phyloP scores from a whole-genome alignment of 305 asterid species.

The Fraxinus baroniana region DNA sequence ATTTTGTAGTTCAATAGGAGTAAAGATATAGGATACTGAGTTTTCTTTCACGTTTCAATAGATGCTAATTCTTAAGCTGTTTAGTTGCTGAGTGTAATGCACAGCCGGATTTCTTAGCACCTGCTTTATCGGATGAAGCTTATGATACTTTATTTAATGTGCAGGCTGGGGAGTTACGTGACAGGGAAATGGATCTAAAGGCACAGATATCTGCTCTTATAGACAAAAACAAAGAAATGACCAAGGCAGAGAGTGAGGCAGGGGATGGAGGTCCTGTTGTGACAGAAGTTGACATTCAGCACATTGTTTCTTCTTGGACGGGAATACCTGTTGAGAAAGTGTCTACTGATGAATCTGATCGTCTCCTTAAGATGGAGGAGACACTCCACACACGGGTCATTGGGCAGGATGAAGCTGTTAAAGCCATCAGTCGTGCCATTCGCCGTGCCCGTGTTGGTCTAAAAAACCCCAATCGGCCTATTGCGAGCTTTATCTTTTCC shows the following conservation, averaged over 20 bases:
- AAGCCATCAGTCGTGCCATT: constrained; percentile 92
- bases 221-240: constrained; percentile 91
- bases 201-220: constrained; percentile 78
- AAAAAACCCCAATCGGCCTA: constrained; percentile 92
- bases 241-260: constrained; percentile 86
- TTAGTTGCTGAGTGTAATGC: neutral
- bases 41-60: neutral
- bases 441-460: constrained; percentile 99
- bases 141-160: constrained; percentile 15
- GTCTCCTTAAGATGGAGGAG: constrained; percentile 96
- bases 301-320: constrained; percentile 93
- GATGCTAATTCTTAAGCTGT: neutral
- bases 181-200: constrained; percentile 92
- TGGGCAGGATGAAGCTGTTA: constrained; percentile 96
- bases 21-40: neutral
- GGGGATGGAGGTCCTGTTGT: constrained; percentile 83
- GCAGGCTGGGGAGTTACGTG: constrained; percentile 95
- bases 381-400: constrained; percentile 81
- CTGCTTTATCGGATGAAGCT: neutral
- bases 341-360: constrained; percentile 84
- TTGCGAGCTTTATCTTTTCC: constrained; percentile 95
- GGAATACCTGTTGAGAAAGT: constrained; percentile 97
- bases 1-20: neutral
- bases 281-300: constrained; percentile 93
- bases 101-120: neutral